These are phyloP conservation scores for Lepiota brunneoincarnata DNA, from an alignment of 768 basidiomycete species.

Conservation along the genomic window DNA sequence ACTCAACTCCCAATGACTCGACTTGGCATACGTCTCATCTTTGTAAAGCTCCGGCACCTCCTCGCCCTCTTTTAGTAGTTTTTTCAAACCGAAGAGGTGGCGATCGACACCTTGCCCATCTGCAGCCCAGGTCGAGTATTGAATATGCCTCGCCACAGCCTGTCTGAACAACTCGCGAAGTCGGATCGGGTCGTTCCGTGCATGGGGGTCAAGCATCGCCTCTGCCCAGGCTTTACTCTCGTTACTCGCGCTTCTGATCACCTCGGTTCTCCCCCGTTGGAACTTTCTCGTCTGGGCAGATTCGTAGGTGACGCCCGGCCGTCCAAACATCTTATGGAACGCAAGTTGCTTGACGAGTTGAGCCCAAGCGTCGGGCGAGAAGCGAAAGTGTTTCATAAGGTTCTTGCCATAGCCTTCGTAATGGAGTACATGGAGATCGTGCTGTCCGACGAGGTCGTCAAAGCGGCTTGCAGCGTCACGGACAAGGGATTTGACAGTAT, in stretches of 20 bases:
- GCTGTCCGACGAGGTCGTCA: constrained; percentile 69
- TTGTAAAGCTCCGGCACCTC: constrained; percentile 68
- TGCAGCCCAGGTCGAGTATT: constrained; percentile 89
- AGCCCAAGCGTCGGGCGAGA: constrained; percentile 92
- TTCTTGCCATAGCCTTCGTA: constrained; percentile 90
- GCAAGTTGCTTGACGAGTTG: constrained; percentile 97
- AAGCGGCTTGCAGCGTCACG: constrained; percentile 62
- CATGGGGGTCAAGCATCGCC: constrained; percentile 70
- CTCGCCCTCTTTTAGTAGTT: constrained; percentile 73
- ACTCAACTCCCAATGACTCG: constrained; percentile 89
- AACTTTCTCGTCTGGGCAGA: constrained; percentile 92
- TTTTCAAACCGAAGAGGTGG: constrained; percentile 92
- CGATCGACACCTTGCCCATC: constrained; percentile 95
- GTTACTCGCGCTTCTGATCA: constrained; percentile 80
- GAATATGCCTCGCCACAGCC: constrained; percentile 79
- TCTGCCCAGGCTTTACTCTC: constrained; percentile 86
- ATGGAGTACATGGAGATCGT: constrained; percentile 82
- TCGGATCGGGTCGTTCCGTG: constrained; percentile 29
- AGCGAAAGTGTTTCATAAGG: constrained; percentile 75
- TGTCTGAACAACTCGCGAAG: constrained; percentile 67
- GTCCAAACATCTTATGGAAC: constrained; percentile 78
- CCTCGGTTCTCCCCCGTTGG: constrained; percentile 90
- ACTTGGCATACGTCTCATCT: constrained; percentile 66
- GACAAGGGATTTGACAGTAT: constrained; percentile 49
- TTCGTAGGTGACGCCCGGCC: constrained; percentile 88